Evolutionary conservation across 2,329 filamentous ascomycete genomes (phyloP).

Genomic region (Venturia carpophila): DNA sequence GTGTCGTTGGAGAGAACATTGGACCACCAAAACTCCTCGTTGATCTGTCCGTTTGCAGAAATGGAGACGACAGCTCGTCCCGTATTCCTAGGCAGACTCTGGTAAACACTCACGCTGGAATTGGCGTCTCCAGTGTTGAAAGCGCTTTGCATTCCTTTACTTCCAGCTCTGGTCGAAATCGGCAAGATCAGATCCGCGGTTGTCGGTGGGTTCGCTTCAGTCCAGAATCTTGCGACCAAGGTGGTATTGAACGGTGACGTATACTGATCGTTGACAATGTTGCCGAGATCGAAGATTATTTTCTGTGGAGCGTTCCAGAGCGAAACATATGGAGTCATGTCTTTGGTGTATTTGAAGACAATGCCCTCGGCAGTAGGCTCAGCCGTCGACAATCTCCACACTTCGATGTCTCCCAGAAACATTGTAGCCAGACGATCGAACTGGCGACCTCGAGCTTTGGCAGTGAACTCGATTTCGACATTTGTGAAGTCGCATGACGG

Average conservation of each 20-base stretch:
- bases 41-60: slow-evolving; percentile 66
- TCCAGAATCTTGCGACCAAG: slow-evolving; percentile 65
- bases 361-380: slow-evolving; percentile 67
- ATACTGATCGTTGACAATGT: slow-evolving; percentile 61
- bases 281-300: slow-evolving; percentile 73
- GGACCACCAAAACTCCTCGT: slow-evolving; percentile 81
- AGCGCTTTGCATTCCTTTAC: slow-evolving; percentile 50
- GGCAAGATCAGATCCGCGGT: slow-evolving; percentile 46
- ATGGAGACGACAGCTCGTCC: slow-evolving; percentile 66
- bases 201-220: slow-evolving; percentile 48
- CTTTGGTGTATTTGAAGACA: slow-evolving; percentile 68
- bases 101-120: slow-evolving; percentile 43
- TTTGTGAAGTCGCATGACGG: slow-evolving; percentile 64
- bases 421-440: slow-evolving; percentile 68
- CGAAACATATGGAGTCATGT: slow-evolving; percentile 63
- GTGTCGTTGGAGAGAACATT: slow-evolving; percentile 61
- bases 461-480: slow-evolving; percentile 68
- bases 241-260: slow-evolving; percentile 68
- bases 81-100: slow-evolving; percentile 58
- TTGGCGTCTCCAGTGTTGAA: slow-evolving; percentile 53
- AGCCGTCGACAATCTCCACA: slow-evolving; percentile 78
- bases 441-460: slow-evolving; percentile 62
- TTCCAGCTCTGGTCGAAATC: slow-evolving; percentile 47
- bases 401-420: slow-evolving; percentile 68
- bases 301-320: slow-evolving; percentile 64